These are phyloP conservation scores for Suhomyces xylopsoci DNA, from an alignment of 805 yeast species.

Conservation along the genomic window DNA sequence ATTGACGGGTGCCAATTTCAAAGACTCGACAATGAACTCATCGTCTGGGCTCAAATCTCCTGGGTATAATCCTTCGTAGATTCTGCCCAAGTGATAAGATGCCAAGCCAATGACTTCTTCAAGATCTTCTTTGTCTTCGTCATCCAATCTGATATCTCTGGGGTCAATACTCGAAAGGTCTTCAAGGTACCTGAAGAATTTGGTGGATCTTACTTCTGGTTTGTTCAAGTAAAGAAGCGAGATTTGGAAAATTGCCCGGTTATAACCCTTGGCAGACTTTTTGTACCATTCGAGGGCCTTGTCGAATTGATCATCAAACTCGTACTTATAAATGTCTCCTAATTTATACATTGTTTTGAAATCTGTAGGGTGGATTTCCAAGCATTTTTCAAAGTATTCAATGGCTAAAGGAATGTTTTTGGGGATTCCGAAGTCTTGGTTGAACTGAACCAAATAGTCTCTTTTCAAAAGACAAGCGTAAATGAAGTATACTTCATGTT, in stretches of 20 bases:
- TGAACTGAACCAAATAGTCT: conserved; percentile 27
- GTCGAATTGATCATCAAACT: conserved; percentile 27
- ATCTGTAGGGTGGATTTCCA: conserved; percentile 30
- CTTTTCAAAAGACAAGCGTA: conserved; percentile 39
- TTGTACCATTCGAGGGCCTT: conserved; percentile 33
- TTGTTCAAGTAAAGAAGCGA: conserved; percentile 36
- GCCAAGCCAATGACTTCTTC: conserved; percentile 42
- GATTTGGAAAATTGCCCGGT: conserved; percentile 42
- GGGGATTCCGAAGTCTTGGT: conserved; percentile 35
- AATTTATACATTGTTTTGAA: conserved; percentile 34
- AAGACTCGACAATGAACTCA: conserved; percentile 31
- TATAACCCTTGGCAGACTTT: conserved; percentile 43
- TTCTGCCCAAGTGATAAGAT: conserved; percentile 38
- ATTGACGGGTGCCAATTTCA: conserved; percentile 40
- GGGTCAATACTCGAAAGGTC: conserved; percentile 39
- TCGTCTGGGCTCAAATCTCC: conserved; percentile 38
- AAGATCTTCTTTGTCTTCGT: conserved; percentile 39
- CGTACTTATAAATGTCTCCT: conserved; percentile 39
- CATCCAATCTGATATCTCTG: conserved; percentile 32
- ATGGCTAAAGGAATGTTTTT: conserved; percentile 28
- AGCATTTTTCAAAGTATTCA: conserved; percentile 28
- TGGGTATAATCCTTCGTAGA: conserved; percentile 45
- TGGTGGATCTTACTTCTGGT: conserved; percentile 31
- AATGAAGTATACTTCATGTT: conserved; percentile 33
- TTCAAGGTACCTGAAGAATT: conserved; percentile 32